Evolutionary conservation across 441 rosid genomes (phyloP).

Genomic region (Eruca vesicaria): DNA sequence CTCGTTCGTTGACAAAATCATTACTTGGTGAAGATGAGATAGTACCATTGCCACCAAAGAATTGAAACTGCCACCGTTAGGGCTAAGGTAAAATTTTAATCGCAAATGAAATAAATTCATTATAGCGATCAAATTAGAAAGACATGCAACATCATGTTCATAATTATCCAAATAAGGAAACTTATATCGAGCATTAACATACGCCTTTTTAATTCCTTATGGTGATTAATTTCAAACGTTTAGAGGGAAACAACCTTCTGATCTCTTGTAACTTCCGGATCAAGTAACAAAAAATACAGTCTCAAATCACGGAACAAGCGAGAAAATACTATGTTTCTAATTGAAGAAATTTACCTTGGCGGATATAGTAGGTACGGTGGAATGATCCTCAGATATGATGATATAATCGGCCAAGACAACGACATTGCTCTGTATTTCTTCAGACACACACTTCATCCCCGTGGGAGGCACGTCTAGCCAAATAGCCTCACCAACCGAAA

Average conservation of each 20-base stretch:
- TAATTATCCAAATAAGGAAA: background rate
- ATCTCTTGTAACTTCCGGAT: conserved; percentile 4
- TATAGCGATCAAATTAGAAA: conserved; percentile 4
- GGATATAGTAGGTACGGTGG: conserved; percentile 57
- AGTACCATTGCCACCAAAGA: background rate
- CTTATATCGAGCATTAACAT: background rate
- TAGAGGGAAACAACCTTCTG: no score
- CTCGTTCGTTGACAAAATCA: background rate
- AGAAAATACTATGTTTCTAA: background rate
- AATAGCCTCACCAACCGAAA: conserved; percentile 41
- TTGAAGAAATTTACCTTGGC: conserved; percentile 52
- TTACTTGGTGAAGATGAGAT: background rate
- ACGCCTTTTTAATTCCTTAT: background rate
- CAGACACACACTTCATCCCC: conserved; percentile 91
- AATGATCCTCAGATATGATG: conserved; percentile 65
- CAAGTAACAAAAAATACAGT: conserved; percentile 11
- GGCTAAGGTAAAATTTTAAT: background rate
- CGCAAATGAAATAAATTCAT: no score
- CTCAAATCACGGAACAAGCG: background rate
- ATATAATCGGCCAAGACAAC: conserved; percentile 78
- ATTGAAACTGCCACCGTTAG: background rate
- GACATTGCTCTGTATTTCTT: conserved; percentile 80
- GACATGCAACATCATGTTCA: background rate
- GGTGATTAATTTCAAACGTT: background rate
- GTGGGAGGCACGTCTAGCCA: conserved; percentile 72